Base-by-base conservation (phyloP, 139 green algal genomes). In the Micromonas pusilla region DNA sequence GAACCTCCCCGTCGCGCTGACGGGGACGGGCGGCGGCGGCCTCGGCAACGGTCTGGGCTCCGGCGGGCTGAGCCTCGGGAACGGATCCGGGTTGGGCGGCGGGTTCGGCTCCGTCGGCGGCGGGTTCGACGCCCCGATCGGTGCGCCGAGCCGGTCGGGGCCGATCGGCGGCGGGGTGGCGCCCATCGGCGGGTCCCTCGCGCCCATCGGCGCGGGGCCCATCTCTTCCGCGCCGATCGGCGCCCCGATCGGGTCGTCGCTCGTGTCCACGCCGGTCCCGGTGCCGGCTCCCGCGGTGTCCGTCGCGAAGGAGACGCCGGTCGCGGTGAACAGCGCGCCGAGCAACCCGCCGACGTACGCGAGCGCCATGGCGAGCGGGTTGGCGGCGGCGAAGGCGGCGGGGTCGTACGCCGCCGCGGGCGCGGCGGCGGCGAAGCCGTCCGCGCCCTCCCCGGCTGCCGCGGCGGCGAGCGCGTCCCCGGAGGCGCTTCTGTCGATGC, bases 71-170 rank as follows among this genome's bases (percentile, higher is more conserved):
- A 72, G 33, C 30, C 65, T 72, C 65, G 65, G 65, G n/a, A 33
- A 52, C 21, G 65, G 65, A 45, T 21, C 23, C 28, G 68, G 68
- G 0, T 32, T 75, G 23, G 37, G 68, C 25, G 68, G 38, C 32
- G 68, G 68, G 3, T 75, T 75, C 62, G 68, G 68, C 16, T 38
- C 34, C 6, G 52, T 75, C 2, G 68, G 37, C 31, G 30, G 68
- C 25, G 68, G 37, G 28, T 72, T 26, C 37, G 36, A 32, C 30
- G 37, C 25, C 36, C 45, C 45, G 9, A 16, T 57, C 45, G 16
- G 45, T 16, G 16, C 9, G 45, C 45, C 45, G 9, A 16, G 9
- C 9, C 9, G 9, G 9, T 9, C 45, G 45, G 45, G 9, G 45
- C 45, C 45, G 9, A 57, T 57, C 45, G 45, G 45, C 45, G 45